Evolutionary conservation across 2,329 filamentous ascomycete species (phyloP).

Genomic region (Venturia pyrina): DNA sequence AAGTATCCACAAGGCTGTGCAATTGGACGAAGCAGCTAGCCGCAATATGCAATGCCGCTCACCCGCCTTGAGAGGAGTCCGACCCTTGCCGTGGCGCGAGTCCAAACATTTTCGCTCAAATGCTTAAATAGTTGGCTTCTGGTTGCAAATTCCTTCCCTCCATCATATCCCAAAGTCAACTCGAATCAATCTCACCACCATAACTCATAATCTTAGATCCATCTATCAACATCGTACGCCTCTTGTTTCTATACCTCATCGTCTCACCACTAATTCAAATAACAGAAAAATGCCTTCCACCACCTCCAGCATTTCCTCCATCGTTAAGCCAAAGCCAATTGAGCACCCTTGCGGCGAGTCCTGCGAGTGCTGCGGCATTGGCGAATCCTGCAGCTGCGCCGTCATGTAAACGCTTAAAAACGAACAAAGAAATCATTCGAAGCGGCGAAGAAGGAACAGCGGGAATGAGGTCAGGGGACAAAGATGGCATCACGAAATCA

Average conservation of each 20-base stretch:
- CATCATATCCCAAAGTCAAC: background rate
- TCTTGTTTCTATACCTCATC: background rate
- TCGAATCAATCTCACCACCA: background rate
- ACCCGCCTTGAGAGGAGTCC: background rate
- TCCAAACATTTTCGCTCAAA: background rate
- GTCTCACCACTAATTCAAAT: background rate
- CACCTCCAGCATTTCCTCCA: constrained; percentile 5
- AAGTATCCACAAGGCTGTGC: background rate
- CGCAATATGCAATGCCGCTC: background rate
- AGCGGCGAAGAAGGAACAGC: background rate
- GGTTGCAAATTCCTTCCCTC: background rate
- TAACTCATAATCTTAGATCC: background rate
- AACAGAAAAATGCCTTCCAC: constrained; percentile 3
- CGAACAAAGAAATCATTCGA: background rate
- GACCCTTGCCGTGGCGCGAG: background rate
- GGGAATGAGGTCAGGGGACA: background rate
- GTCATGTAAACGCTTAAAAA: background rate
- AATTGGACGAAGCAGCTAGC: background rate
- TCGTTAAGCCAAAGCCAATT: constrained; percentile 10
- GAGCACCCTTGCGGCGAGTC: constrained; percentile 3
- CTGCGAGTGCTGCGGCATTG: constrained; percentile 9
- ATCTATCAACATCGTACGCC: too few relatives aligned
- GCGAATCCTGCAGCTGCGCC: constrained; percentile 5
- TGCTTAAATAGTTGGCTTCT: background rate
- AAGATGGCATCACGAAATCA: background rate